Base-by-base conservation (phyloP, 2,329 filamentous ascomycete species). In the Fusarium sp. region DNA sequence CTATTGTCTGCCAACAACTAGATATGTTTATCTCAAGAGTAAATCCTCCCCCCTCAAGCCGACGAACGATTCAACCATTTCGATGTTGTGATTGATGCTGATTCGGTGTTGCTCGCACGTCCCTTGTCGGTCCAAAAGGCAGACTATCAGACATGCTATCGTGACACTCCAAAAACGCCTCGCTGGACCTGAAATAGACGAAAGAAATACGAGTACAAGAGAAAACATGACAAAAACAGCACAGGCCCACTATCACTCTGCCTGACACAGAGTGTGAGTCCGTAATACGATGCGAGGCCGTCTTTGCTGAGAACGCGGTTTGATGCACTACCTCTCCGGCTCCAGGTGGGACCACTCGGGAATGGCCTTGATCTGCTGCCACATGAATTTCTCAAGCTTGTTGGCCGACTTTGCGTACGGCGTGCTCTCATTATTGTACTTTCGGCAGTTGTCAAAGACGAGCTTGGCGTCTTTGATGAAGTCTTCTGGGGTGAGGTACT, bases 351-450 rank as follows among this genome's bases (percentile, higher is more conserved):
- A 94, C 95, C 95, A 98, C 84, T 98, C 95, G 1, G 95, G 95
- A 55, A 98, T 93, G 73, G 92, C 92, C 78, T 93, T 92, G 80
- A 98, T 94, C 82, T 95, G 93, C 79, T 91, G 88, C 94, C 94
- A 98, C 95, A 98, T 97, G 78, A 91, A 97, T 81, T 96, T 97
- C 78, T 91, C 96, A 43, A 99, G 85, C 78, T 96, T 96, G 78
- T 94, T 97, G 41, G 96, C 96, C 60, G 92, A 94, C 84, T 99
- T 99, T 27, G 94, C 94, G 79, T 99, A 99, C 0, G 94, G 92
- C 1, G 95, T 99, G 44, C 86, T 97, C 82, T 98, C 95, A 74
- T 95, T 97, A 78, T 99, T 99, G 85, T 98, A 99, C 77, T 93
- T 92, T 72, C 95, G 91, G 80, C 96, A 99, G 80, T 99, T 99